phyloP scores from a whole-genome alignment of 805 yeast genomes.

The Candida koratica region DNA sequence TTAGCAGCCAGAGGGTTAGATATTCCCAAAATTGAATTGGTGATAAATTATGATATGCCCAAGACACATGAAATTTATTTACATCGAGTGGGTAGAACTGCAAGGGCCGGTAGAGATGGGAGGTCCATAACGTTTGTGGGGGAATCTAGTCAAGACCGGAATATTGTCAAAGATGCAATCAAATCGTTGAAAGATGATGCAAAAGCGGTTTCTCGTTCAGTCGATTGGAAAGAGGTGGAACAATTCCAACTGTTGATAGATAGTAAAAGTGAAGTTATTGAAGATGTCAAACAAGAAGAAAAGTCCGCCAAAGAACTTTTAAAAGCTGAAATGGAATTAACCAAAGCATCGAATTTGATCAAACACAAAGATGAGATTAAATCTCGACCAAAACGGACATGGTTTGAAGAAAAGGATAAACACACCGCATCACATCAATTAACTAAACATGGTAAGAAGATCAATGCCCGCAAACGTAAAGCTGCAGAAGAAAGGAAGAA shows the following conservation, averaged over 20 bases:
- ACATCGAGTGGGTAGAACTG: conserved; percentile 99
- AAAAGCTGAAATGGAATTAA: conserved; percentile 86
- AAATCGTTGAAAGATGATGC: conserved; percentile 49
- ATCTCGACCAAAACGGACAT: conserved; percentile 90
- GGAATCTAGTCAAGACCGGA: conserved; percentile 80
- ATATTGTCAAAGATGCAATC: conserved; percentile 86
- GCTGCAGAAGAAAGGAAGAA: conserved; percentile 58
- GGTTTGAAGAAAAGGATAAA: conserved; percentile 73
- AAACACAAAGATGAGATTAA: conserved; percentile 78
- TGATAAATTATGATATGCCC: conserved; percentile 94
- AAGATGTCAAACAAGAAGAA: conserved; percentile 83
- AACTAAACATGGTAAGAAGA: conserved; percentile 49
- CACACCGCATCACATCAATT: conserved; percentile 34
- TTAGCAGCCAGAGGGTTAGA: conserved; percentile 98
- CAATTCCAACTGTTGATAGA: conserved; percentile 58
- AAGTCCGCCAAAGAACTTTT: conserved; percentile 81
- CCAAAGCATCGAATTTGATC: conserved; percentile 79
- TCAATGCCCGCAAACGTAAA: conserved; percentile 70
- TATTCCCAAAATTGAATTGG: conserved; percentile 95
- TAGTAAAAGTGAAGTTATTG: conserved; percentile 54
- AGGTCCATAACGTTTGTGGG: conserved; percentile 91
- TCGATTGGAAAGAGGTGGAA: conserved; percentile 87
- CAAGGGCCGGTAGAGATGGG: conserved; percentile 98
- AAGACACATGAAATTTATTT: conserved; percentile 84
- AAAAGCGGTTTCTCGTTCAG: conserved; percentile 80